Evolutionary conservation across 441 rosid genomes (phyloP), one percentile per base, ranked within the genome.

Genomic region (Gossypium davidsonii): DNA sequence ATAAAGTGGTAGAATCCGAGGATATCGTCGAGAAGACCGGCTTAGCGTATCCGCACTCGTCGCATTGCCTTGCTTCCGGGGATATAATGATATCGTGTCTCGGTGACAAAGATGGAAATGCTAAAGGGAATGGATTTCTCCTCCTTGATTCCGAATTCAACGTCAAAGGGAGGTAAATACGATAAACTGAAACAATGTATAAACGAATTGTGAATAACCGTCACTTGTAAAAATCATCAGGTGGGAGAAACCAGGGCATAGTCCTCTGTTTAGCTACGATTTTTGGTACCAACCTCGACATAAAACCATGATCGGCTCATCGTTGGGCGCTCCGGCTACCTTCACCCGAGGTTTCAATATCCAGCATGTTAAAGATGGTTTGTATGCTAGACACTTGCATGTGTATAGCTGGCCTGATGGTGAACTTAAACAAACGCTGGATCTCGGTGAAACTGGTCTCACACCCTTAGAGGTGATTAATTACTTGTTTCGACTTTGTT

Each of bases 261-360:
- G 89, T 79, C 98, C 98, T 2, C 31, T 46, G 42, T 94, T 87
- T 79, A 94, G 97, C 39, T 94, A 88, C 78, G 98, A 94, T 81
- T 94, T 86, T 71, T 89, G 97, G 98, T 92, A 94, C 84, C 97
- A 94, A 78, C 97, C 97, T 6, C 92, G 87, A 23, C 97, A 89
- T 83, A 86, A 89, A 76, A 88, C 91, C 3, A 92, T 92, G 97
- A 92, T 94, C 71, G 87, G 98, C 82, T 76, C 98, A 62, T 88
- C 97, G 6, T 92, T 95, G 94, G 97, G 97, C 57, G 97, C 97
- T 74, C 98, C 98, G 44, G 77, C 85, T 34, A 96, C 97, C 48
- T 94, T 90, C 67, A 71, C 85, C 21, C 84, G 85, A 80, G 97
- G 98, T 18, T 94, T 94, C 58, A 53, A 92, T 81, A 90, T 71